Evolutionary conservation across 164 flowering plant genomes (phyloP).

Genomic region (Litsea cubeba): DNA sequence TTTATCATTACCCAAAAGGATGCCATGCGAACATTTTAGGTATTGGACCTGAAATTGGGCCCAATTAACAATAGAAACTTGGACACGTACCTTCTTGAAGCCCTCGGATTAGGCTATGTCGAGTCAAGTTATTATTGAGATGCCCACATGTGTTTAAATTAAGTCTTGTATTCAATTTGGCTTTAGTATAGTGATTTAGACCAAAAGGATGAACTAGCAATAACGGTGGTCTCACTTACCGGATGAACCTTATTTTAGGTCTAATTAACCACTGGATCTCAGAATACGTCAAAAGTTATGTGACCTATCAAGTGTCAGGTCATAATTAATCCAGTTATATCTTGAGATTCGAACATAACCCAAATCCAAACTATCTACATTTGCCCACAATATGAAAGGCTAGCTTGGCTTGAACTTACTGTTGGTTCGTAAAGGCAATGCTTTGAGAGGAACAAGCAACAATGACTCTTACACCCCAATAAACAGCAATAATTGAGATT

Average conservation of each 20-base stretch:
- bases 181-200: too few relatives aligned
- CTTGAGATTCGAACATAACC: neutral
- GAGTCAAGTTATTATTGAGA: too few relatives aligned
- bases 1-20: neutral
- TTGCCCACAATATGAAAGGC: neutral
- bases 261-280: neutral
- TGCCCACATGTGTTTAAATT: too few relatives aligned
- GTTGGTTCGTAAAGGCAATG: conserved; percentile 17
- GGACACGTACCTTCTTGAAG: too few relatives aligned
- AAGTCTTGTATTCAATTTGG: too few relatives aligned
- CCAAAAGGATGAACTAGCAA: too few relatives aligned
- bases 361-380: too few relatives aligned
- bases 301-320: neutral
- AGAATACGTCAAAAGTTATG: neutral
- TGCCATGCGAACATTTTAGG: neutral
- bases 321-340: neutral
- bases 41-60: too few relatives aligned
- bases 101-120: too few relatives aligned
- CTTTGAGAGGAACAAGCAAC: conserved; percentile 43
- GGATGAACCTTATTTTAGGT: neutral
- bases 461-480: conserved; percentile 46
- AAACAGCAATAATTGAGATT: conserved; percentile 40
- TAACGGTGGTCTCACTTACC: neutral
- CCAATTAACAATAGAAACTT: too few relatives aligned
- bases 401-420: conserved; percentile 3